Evolutionary conservation across 2,329 filamentous ascomycete species (phyloP).

Genomic region (Calonectria crousiana): DNA sequence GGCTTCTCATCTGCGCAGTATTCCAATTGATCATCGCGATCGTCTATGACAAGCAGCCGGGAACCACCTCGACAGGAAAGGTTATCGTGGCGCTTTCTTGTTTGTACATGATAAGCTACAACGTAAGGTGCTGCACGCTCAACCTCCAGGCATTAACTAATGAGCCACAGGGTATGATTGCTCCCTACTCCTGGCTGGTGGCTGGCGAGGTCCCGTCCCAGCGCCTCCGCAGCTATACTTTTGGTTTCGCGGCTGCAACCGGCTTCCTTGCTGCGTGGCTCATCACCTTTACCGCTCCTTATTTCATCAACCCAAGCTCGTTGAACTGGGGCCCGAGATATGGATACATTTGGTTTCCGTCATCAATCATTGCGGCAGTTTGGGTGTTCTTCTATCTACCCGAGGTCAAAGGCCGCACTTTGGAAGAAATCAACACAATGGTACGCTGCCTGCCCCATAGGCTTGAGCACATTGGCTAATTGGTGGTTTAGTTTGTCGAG

Average conservation of each 20-base stretch:
- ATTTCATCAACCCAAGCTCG: slow-evolving; percentile 39
- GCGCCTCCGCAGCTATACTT: slow-evolving; percentile 39
- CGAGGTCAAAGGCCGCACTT: slow-evolving; percentile 36
- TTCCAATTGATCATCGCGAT: slow-evolving; percentile 39
- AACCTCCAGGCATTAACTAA: rapidly evolving
- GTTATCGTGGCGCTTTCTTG: slow-evolving; percentile 39
- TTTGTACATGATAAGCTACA: slow-evolving; percentile 39
- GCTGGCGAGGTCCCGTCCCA: slow-evolving; percentile 39
- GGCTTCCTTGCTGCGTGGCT: slow-evolving; percentile 39
- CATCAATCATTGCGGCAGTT: slow-evolving; percentile 31
- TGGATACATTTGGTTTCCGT: slow-evolving; percentile 40
- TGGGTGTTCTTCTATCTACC: slow-evolving; percentile 39
- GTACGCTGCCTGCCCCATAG: neutral
- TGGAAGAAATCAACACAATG: slow-evolving; percentile 40
- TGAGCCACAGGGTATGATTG: slow-evolving; percentile 35
- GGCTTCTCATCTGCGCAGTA: slow-evolving; percentile 28
- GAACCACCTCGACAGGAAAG: slow-evolving; percentile 27
- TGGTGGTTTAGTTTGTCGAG: slow-evolving; percentile 24
- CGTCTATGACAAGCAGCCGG: slow-evolving; percentile 34
- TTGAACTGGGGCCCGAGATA: slow-evolving; percentile 41
- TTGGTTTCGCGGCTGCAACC: slow-evolving; percentile 33
- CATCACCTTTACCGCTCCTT: slow-evolving; percentile 39
- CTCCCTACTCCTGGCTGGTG: slow-evolving; percentile 40
- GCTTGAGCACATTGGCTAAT: neutral
- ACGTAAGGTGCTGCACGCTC: slow-evolving; percentile 14